phyloP scores from a whole-genome alignment of 176 grass and related monocot species.

The Zea mays region Zm-B73-REFERENCE-NAM-5.0 NC_050096.1:126521001-126521500 shows the following conservation, averaged over 20 bases:
- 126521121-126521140: slow-evolving; percentile 91
- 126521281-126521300: slow-evolving; percentile 84
- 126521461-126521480: slow-evolving; percentile 29
- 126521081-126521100: slow-evolving; percentile 91
- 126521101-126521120: slow-evolving; percentile 94
- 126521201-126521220: slow-evolving; percentile 20
- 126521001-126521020: slow-evolving; percentile 96
- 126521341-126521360: slow-evolving; percentile 46
- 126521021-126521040: slow-evolving; percentile 98
- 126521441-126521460: slow-evolving; percentile 54
- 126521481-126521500: slow-evolving; percentile 35
- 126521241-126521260: slow-evolving; percentile 32
- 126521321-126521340: slow-evolving; percentile 62
- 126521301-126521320: slow-evolving; percentile 80
- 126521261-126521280: slow-evolving; percentile 95
- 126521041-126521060: slow-evolving; percentile 95
- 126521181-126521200: slow-evolving; percentile 4
- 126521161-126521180: slow-evolving; percentile 88
- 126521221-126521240: slow-evolving; percentile 25
- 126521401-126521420: slow-evolving; percentile 42
- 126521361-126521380: slow-evolving; percentile 46
- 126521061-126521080: slow-evolving; percentile 81
- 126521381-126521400: slow-evolving; percentile 76
- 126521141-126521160: slow-evolving; percentile 94
- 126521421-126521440: slow-evolving; percentile 61